Evolutionary conservation across 2,329 filamentous ascomycete genomes (phyloP).

Genomic region (Gliomastix tumulicola): DNA sequence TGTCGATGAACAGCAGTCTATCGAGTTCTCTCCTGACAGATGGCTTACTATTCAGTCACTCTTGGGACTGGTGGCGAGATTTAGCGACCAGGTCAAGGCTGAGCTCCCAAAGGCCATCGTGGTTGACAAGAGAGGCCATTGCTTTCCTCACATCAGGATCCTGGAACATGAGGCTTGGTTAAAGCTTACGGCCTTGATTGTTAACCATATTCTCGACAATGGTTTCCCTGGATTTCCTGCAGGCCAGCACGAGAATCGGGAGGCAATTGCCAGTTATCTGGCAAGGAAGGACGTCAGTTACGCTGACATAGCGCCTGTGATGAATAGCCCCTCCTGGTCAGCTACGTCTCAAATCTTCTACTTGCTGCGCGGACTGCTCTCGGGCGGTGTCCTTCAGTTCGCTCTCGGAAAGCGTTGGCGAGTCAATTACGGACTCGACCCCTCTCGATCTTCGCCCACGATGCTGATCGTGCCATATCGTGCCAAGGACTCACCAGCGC

Average conservation of each 20-base stretch:
- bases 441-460: conserved; percentile 26
- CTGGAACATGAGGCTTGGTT: conserved; percentile 23
- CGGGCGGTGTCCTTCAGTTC: conserved; percentile 46
- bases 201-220: conserved; percentile 28
- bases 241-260: conserved; percentile 19
- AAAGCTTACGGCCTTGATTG: conserved; percentile 22
- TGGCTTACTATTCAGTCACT: conserved; percentile 51
- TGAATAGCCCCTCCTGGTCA: conserved; percentile 29
- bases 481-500: conserved; percentile 50
- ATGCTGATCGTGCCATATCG: conserved; percentile 50
- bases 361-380: conserved; percentile 48
- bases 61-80: conserved; percentile 30
- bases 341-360: conserved; percentile 27
- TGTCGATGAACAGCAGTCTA: conserved; percentile 38
- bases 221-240: conserved; percentile 36
- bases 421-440: conserved; percentile 56
- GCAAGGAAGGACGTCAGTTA: conserved; percentile 19
- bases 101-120: no score
- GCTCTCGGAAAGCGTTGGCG: conserved; percentile 47
- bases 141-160: conserved; percentile 43
- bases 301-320: conserved; percentile 22
- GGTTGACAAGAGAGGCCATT: no score
- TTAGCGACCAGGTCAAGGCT: no score
- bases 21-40: conserved; percentile 45
- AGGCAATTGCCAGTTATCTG: conserved; percentile 36